Base-by-base conservation (phyloP, 2,329 filamentous ascomycete species). In the Erysiphe pulchra region DNA sequence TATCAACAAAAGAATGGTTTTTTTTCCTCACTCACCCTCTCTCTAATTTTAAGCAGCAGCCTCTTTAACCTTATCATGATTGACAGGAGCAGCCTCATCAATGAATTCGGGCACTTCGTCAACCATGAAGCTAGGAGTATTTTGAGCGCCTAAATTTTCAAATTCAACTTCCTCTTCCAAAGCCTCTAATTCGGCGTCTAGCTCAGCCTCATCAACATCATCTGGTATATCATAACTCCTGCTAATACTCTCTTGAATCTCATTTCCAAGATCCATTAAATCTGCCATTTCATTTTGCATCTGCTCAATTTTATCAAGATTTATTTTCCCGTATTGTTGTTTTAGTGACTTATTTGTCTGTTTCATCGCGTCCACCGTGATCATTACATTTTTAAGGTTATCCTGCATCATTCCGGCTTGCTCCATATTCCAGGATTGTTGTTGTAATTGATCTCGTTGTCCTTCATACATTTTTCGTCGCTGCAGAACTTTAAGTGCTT, bases 261-360 rank as follows among this genome's bases (percentile, higher is more conserved):
- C 90, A 62, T 95, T 95, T 3, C 90, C 87, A 49, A 94, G 78
- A 58, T 98, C 90, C 74, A 98, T 82, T 55, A 98, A 62, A 63
- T 98, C 90, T 6, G 86, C 86, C 90, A 98, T 95, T 65, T 98
- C 87, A 60, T 98, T 90, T 71, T 98, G 87, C 70, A 98, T 73
- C 53, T 80, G 71, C 70, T 98, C 90, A 55, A 98, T 95, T 70
- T 92, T 85, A 63, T 95, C 90, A 46, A 98, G 79, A 57, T 98
- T 80, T 52, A 98, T 81, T 67, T 94, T 94, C 54, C 87, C 87
- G 59, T 95, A 95, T 67, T 95, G 87, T 61, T 83, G 81, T 59
- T 77, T 77, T 51, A 98, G 71, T 56, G 84, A 79, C 65, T 93
- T 93, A 56, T 90, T 93, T 20, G 87, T 94, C 1, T 80, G 85